Base-by-base conservation (phyloP, 768 basidiomycete genomes). In the Leccinum variicolor region DNA sequence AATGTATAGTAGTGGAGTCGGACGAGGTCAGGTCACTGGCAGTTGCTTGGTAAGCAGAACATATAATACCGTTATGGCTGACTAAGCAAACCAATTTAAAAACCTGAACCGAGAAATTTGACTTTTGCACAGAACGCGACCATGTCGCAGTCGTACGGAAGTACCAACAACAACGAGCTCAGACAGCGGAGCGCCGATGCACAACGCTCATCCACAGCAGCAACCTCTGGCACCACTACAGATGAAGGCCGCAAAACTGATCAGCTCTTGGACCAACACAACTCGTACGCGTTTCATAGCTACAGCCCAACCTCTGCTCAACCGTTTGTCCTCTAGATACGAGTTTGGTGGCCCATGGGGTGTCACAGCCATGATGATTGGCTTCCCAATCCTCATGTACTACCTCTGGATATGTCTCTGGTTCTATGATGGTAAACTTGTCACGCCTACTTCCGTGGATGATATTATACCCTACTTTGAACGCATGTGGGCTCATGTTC, bases 361-460 rank as follows among this genome's bases (percentile, higher is more conserved):
- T 47, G 94, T 95, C 26, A 73, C 85, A 11, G 90, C 89, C 13
- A 98, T 99, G 76, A 98, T 99, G 90, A 79, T 86, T 19, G 87
- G 90, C 49, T 99, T 99, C 70, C 97, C 97, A 0, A 73, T 89
- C 25, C 81, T 98, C 60, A 98, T 99, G 94, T 99, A 97, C 74
- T 99, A 98, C 77, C 83, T 98, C 61, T 98, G 94, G 93, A 92
- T 92, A 57, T 99, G 97, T 69, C 82, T 98, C 34, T 92, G 89
- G 85, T 96, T 95, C 74, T 94, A 98, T 69, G 89, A 97, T 62
- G 97, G 97, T 43, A 81, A 82, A 62, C 77, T 94, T 34, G 83
- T 89, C 8, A 72, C 79, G 61, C 94, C 94, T 1, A 74, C 74
- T 14, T 89, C 89, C 8, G 57, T 82, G 28, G 84, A 83, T 26